Base-by-base conservation (phyloP, 2,329 filamentous ascomycete species). In the Fulvia fulva region DNA sequence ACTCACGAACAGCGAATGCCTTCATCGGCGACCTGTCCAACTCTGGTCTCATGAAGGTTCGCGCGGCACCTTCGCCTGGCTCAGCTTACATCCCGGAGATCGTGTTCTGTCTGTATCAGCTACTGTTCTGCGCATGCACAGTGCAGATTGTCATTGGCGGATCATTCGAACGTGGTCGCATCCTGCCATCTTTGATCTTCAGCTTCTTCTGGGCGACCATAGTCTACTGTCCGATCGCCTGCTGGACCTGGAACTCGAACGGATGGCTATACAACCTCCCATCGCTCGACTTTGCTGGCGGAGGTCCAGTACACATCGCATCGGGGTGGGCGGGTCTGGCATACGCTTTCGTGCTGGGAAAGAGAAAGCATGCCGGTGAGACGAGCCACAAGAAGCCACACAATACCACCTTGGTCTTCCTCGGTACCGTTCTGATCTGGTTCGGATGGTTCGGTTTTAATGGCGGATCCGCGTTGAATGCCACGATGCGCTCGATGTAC, bases 241-340 rank as follows among this genome's bases (percentile, higher is more conserved):
- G 81, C 73, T 87, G 84, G 84, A 85, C 83, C 3, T 88, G 85
- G 85, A 87, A 87, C 65, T 67, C 79, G n/a, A 82, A 80, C 53
- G 85, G 85, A 11, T 88, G 85, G 85, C 74, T 87, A 0, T 86
- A 77, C 71, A 82, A 85, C 22, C 78, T 87, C 1, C 80, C 81
- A 0, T 78, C 81, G 0, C 77, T 83, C 60, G 84, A 87, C 67
- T 86, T 84, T 55, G 83, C 83, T 14, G 83, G 84, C 53, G 82
- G 81, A 12, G 84, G 85, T 1, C 85, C 84, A 2, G 85, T 87
- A 1, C 84, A 87, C 66, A 84, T 87, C 55, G 80, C 84, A 2
- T 82, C 78, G 1, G 84, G 85, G n/a, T 87, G 83, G 75, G 76
- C 80, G n/a, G 84, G 83, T 7, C 76, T 87, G 4, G 84, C 85